These are phyloP conservation scores for Collariella sp. DNA, from an alignment of 495 filamentous ascomycete genomes.

Conservation along the genomic window DNA sequence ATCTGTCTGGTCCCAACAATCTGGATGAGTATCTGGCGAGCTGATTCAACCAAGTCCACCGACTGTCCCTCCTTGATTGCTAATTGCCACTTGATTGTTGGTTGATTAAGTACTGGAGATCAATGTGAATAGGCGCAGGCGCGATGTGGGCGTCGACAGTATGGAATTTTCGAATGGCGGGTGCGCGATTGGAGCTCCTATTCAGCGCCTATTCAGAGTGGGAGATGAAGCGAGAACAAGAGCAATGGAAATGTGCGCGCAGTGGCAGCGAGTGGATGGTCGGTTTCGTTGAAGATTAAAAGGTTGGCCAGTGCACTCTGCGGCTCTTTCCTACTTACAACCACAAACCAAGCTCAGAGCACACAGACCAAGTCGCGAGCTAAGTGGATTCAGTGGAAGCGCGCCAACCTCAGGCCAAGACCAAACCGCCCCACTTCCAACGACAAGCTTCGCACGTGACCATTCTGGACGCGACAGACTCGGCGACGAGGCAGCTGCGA, in stretches of 20 bases:
- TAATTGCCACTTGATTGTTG: too few relatives aligned
- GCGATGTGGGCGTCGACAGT: neutral
- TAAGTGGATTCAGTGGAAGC: too few relatives aligned
- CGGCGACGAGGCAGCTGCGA: constrained; percentile 5
- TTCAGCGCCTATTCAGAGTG: neutral
- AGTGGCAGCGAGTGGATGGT: neutral
- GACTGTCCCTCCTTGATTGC: too few relatives aligned
- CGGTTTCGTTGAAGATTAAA: constrained; percentile 3
- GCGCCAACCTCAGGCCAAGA: neutral
- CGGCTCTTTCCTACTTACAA: neutral
- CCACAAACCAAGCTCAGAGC: too few relatives aligned
- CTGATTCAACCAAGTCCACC: too few relatives aligned
- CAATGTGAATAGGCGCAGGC: neutral
- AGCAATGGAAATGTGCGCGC: neutral
- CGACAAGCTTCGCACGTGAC: constrained; percentile 10
- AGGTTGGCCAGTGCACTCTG: neutral
- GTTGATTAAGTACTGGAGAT: too few relatives aligned
- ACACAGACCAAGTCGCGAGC: neutral
- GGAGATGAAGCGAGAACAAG: neutral
- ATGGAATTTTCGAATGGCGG: neutral
- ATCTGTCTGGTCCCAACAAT: neutral
- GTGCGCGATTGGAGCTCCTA: neutral
- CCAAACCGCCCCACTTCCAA: neutral
- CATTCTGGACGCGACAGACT: constrained; percentile 15
- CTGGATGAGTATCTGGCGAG: neutral